These are phyloP conservation scores for Sporormia fimetaria DNA, from an alignment of 495 filamentous ascomycete species.

Conservation along the genomic window DNA sequence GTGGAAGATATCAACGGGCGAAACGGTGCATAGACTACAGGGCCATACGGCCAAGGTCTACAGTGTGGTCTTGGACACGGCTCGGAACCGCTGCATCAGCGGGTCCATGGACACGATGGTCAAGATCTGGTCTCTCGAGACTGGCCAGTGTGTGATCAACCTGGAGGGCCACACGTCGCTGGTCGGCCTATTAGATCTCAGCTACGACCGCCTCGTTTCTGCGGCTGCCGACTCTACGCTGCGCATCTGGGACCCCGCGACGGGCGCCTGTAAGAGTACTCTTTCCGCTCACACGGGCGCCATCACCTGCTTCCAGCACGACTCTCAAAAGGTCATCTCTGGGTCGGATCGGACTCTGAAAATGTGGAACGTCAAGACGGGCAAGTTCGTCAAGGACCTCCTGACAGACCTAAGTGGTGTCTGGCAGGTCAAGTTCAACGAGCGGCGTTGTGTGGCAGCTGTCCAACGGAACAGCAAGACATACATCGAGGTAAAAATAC, in stretches of 20 bases:
- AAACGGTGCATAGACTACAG: conserved; percentile 72
- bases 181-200: conserved; percentile 81
- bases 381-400: conserved; percentile 86
- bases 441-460: conserved; percentile 87
- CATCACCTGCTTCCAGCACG: conserved; percentile 98
- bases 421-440: conserved; percentile 98
- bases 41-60: conserved; percentile 94
- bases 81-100: conserved; percentile 89
- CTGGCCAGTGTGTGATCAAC: conserved; percentile 72
- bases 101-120: conserved; percentile 97
- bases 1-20: conserved; percentile 94
- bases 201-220: conserved; percentile 79
- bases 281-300: conserved; percentile 90
- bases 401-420: conserved; percentile 92
- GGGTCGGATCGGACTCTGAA: conserved; percentile 92
- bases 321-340: conserved; percentile 91
- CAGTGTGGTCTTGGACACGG: conserved; percentile 87
- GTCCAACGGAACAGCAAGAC: conserved; percentile 87
- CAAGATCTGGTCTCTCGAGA: conserved; percentile 96
- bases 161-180: conserved; percentile 91
- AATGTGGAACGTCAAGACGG: conserved; percentile 94
- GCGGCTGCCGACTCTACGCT: conserved; percentile 93
- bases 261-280: conserved; percentile 77
- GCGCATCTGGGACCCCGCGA: conserved; percentile 94
- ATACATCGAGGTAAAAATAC: conserved; percentile 75